Percentiles rank a stretch among this genome's conserved stretches.
phyloP scores from a whole-genome alignment of 2,329 filamentous ascomycete species.

The Diaporthe amygdali region DNA sequence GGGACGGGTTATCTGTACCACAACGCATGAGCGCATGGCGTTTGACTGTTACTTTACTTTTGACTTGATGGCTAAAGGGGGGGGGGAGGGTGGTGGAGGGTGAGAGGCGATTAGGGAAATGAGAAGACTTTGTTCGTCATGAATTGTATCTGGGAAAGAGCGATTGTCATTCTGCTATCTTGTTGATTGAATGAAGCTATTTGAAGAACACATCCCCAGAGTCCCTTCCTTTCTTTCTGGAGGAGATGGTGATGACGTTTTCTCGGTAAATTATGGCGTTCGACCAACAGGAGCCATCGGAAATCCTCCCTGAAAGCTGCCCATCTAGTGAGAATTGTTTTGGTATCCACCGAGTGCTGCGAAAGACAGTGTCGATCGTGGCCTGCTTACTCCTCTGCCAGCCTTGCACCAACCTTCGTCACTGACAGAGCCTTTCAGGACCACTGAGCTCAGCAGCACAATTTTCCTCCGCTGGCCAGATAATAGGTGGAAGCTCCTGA shows the following conservation, averaged over 20 bases:
- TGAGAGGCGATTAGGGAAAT: not conserved
- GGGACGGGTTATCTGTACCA: constrained; percentile 9
- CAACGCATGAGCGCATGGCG: constrained; percentile 25
- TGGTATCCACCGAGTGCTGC: not conserved
- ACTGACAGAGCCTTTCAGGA: not conserved
- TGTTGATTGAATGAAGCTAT: not conserved
- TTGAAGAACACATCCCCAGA: not conserved
- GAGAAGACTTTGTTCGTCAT: not conserved
- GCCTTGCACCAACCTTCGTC: not conserved
- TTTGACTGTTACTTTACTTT: constrained; percentile 12
- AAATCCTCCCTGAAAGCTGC: not conserved
- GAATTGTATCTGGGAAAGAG: not conserved
- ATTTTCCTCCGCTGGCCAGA: not conserved
- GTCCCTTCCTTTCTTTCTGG: not conserved
- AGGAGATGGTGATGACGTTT: not conserved
- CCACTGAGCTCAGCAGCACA: not conserved
- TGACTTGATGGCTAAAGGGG: not conserved
- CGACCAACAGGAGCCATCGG: not conserved
- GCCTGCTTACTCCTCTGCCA: not conserved
- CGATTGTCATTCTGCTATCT: not conserved
- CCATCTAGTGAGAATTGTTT: not conserved
- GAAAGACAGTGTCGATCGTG: not conserved
- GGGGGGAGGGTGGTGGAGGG: not conserved
- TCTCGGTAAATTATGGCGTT: not conserved
- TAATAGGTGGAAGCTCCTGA: not conserved